These are phyloP conservation scores for Panicum virgatum DNA, from an alignment of 202 grass and related monocot species.

Conservation along the genomic window DNA sequence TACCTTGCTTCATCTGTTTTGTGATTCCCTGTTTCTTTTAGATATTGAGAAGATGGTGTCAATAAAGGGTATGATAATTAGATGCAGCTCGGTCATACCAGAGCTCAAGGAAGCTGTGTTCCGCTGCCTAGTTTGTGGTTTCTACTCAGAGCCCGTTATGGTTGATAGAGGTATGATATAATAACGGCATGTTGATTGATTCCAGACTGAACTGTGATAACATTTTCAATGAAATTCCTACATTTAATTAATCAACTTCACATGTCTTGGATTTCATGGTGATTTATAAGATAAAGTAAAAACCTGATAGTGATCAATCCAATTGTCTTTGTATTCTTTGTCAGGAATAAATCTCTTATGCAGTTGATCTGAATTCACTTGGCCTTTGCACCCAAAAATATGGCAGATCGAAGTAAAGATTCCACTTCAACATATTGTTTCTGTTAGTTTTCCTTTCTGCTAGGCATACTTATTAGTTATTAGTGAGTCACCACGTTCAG, in stretches of 20 bases:
- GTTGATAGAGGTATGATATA: conserved; percentile 86
- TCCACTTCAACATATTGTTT: background rate
- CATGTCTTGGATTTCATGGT: background rate
- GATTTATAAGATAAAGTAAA: background rate
- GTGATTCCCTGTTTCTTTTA: conserved; percentile 28
- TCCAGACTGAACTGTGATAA: background rate
- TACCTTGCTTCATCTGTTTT: background rate
- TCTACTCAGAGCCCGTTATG: conserved; percentile 89
- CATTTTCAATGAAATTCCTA: background rate
- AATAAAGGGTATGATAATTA: conserved; percentile 97
- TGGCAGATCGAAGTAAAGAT: conserved; percentile 10
- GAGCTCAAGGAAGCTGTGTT: conserved; percentile 95
- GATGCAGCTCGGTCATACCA: conserved; percentile 90
- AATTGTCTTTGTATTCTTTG: background rate
- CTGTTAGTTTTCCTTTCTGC: background rate
- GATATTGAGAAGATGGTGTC: conserved; percentile 99
- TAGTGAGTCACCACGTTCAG: background rate
- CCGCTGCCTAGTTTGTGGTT: conserved; percentile 87
- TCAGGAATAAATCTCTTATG: background rate
- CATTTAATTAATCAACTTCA: background rate
- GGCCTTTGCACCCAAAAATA: background rate
- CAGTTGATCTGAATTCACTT: background rate
- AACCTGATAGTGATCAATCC: background rate
- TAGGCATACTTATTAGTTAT: background rate
- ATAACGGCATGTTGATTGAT: background rate